Base-by-base conservation (phyloP, 768 basidiomycete species). In the Guyanaporus albipodus region DNA sequence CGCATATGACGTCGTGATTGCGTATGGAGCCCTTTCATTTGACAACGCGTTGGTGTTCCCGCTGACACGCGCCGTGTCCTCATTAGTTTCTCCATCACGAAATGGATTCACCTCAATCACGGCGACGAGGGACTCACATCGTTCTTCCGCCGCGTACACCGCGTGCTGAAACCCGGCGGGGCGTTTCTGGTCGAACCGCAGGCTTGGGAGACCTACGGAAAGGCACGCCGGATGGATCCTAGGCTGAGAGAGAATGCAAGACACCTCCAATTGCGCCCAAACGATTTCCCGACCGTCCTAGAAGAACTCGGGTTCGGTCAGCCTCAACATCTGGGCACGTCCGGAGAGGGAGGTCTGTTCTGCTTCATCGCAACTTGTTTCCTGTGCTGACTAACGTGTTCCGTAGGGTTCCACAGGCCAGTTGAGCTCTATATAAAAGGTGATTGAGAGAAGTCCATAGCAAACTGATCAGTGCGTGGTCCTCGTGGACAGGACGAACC, bases 61-160 rank as follows among this genome's bases (percentile, higher is more conserved):
- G n/a, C 23, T 17, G 14, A 45, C 8, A n/a, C 26, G 7, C n/a
- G n/a, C n/a, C n/a, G n/a, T n/a, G n/a, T n/a, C n/a, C n/a, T 11
- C 21, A 15, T 4, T 22, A 62, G 45, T 1, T 82, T 95, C 54
- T 94, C 91, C 0, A 67, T 94, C 35, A 80, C 91, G 0, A 95
- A 93, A 67, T 95, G 92, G 92, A 89, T 94, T 24, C 92, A 95
- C 64, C 71, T 95, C 9, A 83, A 92, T 53, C 71, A 73, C 10
- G 85, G 87, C 9, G 92, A 96, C 57, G 76, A 77, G 1, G 91
- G 82, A 0, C 56, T 95, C n/a, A 54, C 63, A 28, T 48, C 53
- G 0, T 90, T 93, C 64, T 94, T 95, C 58, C 67, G 61, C 3
- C 78, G 81, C 33, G 78, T 83, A 0, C 68, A 80, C 52, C 57